A percentile compares a stretch with the other conserved stretches of the same genome.
Evolutionary conservation across 2,329 filamentous ascomycete genomes (phyloP).

Genomic region (Simplicillium aogashimaense): DNA sequence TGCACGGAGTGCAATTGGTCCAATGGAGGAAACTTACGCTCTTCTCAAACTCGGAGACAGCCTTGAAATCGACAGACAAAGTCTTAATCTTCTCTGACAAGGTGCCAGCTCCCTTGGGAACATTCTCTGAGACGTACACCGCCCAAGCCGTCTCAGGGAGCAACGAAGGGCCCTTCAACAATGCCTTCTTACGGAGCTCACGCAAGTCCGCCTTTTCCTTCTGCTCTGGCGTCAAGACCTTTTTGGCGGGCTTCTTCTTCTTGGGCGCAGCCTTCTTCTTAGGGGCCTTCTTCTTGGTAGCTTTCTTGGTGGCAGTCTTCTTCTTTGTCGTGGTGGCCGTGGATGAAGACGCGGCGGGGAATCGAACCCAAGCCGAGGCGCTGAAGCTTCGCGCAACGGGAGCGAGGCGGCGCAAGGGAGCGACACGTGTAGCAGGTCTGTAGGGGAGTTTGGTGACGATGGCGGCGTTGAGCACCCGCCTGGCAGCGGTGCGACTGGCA

Average conservation of each 20-base stretch:
- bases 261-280: conserved; percentile 15
- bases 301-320: conserved; percentile 14
- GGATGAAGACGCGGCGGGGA: conserved; percentile 12
- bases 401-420: conserved; percentile 10
- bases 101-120: conserved; percentile 4
- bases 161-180: conserved; percentile 27
- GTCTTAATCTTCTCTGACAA: conserved; percentile 13
- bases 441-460: conserved; percentile 11
- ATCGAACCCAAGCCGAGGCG: conserved; percentile 16
- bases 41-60: conserved; percentile 26
- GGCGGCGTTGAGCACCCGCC: conserved; percentile 1
- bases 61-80: conserved; percentile 24
- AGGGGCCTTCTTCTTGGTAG: conserved; percentile 12
- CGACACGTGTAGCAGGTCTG: conserved; percentile 11
- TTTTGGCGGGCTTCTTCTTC: conserved; percentile 16
- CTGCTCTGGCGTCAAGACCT: conserved; percentile 26
- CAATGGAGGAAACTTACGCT: conserved; percentile 26
- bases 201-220: conserved; percentile 21
- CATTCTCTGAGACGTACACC: conserved; percentile 25
- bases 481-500: not conserved
- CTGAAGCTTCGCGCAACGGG: conserved; percentile 19
- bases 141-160: conserved; percentile 24
- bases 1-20: not conserved
- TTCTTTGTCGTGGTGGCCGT: conserved; percentile 12
- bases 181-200: conserved; percentile 28